phyloP scores from a whole-genome alignment of 805 yeast genomes.

The Ogataea wickerhamii region DNA sequence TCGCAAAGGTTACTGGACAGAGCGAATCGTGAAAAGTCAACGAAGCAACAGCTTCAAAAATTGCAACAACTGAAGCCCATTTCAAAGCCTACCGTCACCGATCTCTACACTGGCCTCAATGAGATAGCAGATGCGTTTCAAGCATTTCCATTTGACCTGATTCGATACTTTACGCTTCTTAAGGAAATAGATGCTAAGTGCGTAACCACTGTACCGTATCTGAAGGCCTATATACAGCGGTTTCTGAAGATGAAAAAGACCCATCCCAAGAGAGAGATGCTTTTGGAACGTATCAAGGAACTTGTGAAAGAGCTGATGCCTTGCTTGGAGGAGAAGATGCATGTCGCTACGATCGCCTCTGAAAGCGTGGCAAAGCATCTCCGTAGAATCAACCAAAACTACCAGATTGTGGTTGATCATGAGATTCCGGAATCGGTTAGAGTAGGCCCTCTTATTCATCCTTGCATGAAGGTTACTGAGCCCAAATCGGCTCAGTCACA shows the following conservation, averaged over 20 bases:
- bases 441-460: slow-evolving; percentile 79
- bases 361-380: slow-evolving; percentile 70
- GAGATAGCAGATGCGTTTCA: slow-evolving; percentile 89
- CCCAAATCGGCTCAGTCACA: slow-evolving; percentile 68
- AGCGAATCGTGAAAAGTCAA: slow-evolving; percentile 16
- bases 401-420: slow-evolving; percentile 62
- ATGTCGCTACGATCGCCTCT: slow-evolving; percentile 87
- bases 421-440: slow-evolving; percentile 82
- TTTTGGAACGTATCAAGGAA: slow-evolving; percentile 40
- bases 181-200: slow-evolving; percentile 96
- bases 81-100: slow-evolving; percentile 27
- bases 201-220: slow-evolving; percentile 64
- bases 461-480: slow-evolving; percentile 70
- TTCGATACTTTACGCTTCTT: slow-evolving; percentile 79
- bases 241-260: slow-evolving; percentile 39
- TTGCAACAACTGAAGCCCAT: slow-evolving; percentile 17
- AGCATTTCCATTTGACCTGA: slow-evolving; percentile 80
- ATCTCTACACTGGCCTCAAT: slow-evolving; percentile 78
- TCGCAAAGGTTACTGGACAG: slow-evolving; percentile 27
- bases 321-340: slow-evolving; percentile 94
- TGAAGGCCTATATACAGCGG: slow-evolving; percentile 50
- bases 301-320: slow-evolving; percentile 73
- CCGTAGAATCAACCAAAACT: slow-evolving; percentile 74
- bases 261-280: slow-evolving; percentile 36
- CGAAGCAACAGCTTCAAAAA: slow-evolving; percentile 8